Percentiles rank a stretch among this genome's conserved stretches.
phyloP scores from a whole-genome alignment of 768 basidiomycete genomes.

The Tulasnella sp. region DNA sequence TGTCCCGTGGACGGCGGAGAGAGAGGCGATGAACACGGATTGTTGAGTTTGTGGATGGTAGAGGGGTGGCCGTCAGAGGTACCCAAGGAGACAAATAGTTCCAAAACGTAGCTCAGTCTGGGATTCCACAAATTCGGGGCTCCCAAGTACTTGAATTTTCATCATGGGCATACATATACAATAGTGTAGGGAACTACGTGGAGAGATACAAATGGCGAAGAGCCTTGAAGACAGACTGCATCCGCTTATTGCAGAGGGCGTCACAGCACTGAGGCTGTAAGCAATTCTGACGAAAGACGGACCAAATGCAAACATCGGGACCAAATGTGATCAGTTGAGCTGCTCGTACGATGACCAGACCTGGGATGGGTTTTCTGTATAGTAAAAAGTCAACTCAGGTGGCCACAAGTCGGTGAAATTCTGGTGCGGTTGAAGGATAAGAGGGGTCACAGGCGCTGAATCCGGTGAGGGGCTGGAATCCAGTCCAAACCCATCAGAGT shows the following conservation, averaged over 20 bases:
- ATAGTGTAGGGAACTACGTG: no score
- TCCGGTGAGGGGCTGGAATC: background rate
- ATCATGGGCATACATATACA: no score
- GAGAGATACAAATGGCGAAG: background rate
- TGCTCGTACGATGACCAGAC: background rate
- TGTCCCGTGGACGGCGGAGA: background rate
- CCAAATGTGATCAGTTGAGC: no score
- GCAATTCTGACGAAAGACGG: background rate
- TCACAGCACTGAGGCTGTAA: background rate
- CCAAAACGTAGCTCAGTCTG: no score
- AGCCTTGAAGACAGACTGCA: background rate
- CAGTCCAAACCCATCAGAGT: background rate
- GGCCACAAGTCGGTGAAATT: background rate
- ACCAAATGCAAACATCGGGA: background rate
- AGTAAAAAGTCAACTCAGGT: background rate
- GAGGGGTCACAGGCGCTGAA: background rate
- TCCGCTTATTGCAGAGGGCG: background rate
- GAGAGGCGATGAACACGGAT: background rate
- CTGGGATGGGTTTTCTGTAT: background rate
- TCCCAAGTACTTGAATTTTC: no score
- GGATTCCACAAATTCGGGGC: no score
- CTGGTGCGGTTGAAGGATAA: background rate
- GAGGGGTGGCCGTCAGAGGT: background rate
- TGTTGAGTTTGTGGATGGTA: no score
- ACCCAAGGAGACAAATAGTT: no score